These are phyloP conservation scores for Sarocladium oryzae DNA, from an alignment of 2,329 filamentous ascomycete genomes.

Conservation along the genomic window DNA sequence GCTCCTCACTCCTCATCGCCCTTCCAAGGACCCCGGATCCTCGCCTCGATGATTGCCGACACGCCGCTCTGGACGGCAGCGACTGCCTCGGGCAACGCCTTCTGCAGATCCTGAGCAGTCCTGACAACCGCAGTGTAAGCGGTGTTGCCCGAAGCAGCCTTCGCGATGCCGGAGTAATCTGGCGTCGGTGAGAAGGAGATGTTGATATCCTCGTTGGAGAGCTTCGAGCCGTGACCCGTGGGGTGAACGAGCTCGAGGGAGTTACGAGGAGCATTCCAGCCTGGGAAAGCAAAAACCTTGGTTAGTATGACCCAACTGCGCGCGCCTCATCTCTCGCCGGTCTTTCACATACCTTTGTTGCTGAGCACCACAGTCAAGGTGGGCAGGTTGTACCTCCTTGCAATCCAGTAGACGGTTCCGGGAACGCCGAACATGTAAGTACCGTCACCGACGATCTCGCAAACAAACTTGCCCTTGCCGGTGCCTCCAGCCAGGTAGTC, in stretches of 20 bases:
- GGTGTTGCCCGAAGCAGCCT: constrained; percentile 20
- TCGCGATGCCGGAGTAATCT: constrained; percentile 29
- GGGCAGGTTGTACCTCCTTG: constrained; percentile 38
- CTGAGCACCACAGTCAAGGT: constrained; percentile 42
- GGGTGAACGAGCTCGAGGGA: constrained; percentile 38
- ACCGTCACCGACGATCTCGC: constrained; percentile 43
- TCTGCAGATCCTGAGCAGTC: not conserved
- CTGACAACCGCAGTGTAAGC: not conserved
- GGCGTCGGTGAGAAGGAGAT: constrained; percentile 38
- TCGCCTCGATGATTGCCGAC: not conserved
- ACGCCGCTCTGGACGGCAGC: not conserved
- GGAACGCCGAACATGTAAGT: constrained; percentile 42
- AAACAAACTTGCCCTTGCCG: constrained; percentile 33
- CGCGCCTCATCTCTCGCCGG: not conserved
- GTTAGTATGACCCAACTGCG: not conserved
- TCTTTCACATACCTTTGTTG: constrained; percentile 35
- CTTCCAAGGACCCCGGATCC: not conserved
- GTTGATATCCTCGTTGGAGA: constrained; percentile 39
- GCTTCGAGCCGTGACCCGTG: constrained; percentile 31
- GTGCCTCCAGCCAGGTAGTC: constrained; percentile 20
- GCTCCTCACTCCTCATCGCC: constrained; percentile 12
- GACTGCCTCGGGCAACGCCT: not conserved
- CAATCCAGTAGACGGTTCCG: constrained; percentile 42
- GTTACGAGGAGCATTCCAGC: constrained; percentile 29
- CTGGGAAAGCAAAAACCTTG: no score